These are phyloP conservation scores for Neurospora cerealis DNA, from an alignment of 495 filamentous ascomycete species.

Conservation along the genomic window DNA sequence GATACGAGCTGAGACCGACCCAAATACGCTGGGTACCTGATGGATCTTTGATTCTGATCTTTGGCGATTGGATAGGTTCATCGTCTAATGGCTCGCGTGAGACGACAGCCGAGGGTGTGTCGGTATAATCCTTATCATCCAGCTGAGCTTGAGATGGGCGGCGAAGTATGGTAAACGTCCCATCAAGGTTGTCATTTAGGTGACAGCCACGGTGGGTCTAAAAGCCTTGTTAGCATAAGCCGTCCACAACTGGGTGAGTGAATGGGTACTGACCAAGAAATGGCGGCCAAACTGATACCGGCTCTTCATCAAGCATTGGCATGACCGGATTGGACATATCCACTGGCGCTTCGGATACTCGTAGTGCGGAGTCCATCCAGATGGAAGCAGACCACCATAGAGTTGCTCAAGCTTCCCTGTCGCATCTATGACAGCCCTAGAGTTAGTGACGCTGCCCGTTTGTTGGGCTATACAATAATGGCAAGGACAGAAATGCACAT, in stretches of 20 bases:
- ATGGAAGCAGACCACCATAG: slow-evolving; percentile 13
- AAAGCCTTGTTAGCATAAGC: not conserved
- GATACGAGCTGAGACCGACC: not conserved
- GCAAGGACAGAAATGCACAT: not conserved
- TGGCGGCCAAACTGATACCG: not conserved
- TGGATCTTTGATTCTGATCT: not conserved
- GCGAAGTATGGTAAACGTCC: not conserved
- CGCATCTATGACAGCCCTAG: not conserved
- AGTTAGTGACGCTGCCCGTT: not conserved
- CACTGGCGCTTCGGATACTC: not conserved
- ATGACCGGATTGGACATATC: slow-evolving; percentile 1
- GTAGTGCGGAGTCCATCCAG: slow-evolving; percentile 3
- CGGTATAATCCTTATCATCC: not conserved
- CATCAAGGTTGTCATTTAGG: not conserved
- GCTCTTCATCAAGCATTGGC: not conserved
- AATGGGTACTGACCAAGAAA: not conserved
- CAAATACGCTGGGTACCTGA: not conserved
- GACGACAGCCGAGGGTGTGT: not conserved
- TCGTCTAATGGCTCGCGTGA: not conserved
- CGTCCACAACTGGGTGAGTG: not conserved
- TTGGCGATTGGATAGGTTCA: not conserved
- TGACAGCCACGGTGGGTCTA: not conserved
- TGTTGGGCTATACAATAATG: not conserved
- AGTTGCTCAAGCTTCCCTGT: slow-evolving; percentile 2
- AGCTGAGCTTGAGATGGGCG: not conserved